Conservation (phyloP, 176 grass and related monocot species). For the Bromus sterilis region DNA sequence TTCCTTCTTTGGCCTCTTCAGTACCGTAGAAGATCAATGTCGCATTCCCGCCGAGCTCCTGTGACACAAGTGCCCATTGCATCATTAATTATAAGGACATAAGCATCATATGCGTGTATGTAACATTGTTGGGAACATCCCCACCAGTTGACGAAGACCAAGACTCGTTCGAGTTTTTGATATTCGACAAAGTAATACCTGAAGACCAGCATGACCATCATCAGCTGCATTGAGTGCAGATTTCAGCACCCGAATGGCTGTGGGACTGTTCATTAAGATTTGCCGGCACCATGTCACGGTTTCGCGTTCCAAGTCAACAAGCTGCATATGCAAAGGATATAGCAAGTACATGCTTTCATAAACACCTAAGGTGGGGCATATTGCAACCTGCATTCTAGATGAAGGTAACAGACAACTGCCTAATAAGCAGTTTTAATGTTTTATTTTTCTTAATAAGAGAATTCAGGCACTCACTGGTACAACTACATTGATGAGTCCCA, state of each 20-base stretch:
- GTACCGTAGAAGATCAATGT: constrained; percentile 88
- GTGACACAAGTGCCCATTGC: not conserved
- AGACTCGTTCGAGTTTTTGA: not conserved
- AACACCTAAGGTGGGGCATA: not conserved
- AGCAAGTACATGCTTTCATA: not conserved
- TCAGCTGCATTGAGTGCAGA: constrained; percentile 82
- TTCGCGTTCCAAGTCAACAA: constrained; percentile 69
- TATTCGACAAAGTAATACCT: constrained; percentile 29
- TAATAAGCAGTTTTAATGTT: not conserved
- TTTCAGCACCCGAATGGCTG: constrained; percentile 77
- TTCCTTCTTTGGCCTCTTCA: constrained; percentile 84
- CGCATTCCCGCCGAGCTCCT: constrained; percentile 86
- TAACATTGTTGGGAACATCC: not conserved
- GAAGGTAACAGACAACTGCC: not conserved
- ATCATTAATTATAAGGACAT: not conserved
- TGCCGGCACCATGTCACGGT: constrained; percentile 82
- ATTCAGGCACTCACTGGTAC: constrained; percentile 61
- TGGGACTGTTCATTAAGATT: constrained; percentile 83
- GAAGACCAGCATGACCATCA: constrained; percentile 82
- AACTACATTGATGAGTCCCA: constrained; percentile 83
- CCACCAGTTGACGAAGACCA: not conserved
- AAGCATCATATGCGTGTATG: not conserved
- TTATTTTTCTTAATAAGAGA: not conserved
- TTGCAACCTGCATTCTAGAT: not conserved
- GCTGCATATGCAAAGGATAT: constrained; percentile 31